Evolutionary conservation across 768 basidiomycete species (phyloP), one percentile per base, ranked within the genome.

Genomic region (Phallus indusiatus): DNA sequence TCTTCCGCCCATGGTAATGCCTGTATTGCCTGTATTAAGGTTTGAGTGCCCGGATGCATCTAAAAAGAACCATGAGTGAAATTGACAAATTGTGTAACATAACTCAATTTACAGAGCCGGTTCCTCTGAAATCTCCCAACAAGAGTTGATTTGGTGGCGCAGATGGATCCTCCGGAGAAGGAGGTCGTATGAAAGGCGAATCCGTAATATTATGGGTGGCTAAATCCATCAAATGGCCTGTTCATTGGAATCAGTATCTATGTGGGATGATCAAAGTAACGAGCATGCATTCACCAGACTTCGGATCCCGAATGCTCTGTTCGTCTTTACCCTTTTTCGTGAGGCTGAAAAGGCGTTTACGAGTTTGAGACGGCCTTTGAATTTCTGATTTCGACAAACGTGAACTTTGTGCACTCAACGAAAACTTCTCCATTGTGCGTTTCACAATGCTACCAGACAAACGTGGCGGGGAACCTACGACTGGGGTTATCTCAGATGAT

Each of bases 11-110:
- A 88, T 18, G 90, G 91, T 47, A 92, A 76, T 1, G 89, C 90
- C 66, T 92, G 90, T 14, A 93, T 76, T 3, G 88, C 90, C 72
- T 92, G 90, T 42, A 93, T 92, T 53, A 93, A 81, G 2, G 90
- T 88, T 68, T 93, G 91, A 2, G 90, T 93, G 16, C 90, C 90
- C 22, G 84, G 82, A 46, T 88, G 85, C 83, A 93, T 87, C 90
- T 93, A 67, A 22, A 67, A 22, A 22, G 21, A 16, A 51, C 28
- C 37, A n/a, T 42, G 12, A 59, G 52, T 35, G n/a, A 12, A 52
- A 47, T 17, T 20, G 24, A 50, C 16, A 20, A 33, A 33, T 18
- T 37, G 60, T 28, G 36, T 53, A 47, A 46, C 10, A 4, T 22
- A 8, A 7, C 7, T 62, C 47, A 55, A 73, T 84, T 64, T 67